These are phyloP conservation scores for Aspergillus sp. DNA, from an alignment of 2,329 filamentous ascomycete species.

Conservation along the genomic window DNA sequence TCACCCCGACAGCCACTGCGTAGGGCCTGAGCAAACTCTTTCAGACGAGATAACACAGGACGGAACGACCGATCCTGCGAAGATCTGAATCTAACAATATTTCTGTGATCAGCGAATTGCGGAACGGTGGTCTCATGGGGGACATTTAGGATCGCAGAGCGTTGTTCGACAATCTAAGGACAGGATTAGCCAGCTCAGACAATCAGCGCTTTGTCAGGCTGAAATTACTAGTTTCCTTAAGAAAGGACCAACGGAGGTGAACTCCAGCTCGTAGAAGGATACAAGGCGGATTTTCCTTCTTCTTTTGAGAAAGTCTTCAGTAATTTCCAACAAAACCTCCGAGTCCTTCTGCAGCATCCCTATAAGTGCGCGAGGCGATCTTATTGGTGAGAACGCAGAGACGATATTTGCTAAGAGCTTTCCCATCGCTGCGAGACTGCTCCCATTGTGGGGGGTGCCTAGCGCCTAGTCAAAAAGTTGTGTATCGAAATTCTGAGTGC, in stretches of 20 bases:
- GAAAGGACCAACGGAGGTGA: constrained; percentile 6
- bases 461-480: background rate
- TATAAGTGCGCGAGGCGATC: constrained; percentile 4
- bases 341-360: constrained; percentile 7
- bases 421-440: constrained; percentile 6
- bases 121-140: constrained; percentile 3
- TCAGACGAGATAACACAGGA: constrained; percentile 5
- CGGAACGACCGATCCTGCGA: constrained; percentile 4
- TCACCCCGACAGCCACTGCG: background rate
- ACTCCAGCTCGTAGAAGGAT: constrained; percentile 11
- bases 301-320: constrained; percentile 9
- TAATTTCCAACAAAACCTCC: constrained; percentile 9
- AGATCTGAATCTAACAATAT: constrained; percentile 10
- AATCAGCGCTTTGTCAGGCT: background rate
- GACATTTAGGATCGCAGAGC: constrained; percentile 5
- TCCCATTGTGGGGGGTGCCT: constrained; percentile 8
- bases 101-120: constrained; percentile 9
- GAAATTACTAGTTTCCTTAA: constrained; percentile 4
- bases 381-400: constrained; percentile 2
- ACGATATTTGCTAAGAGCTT: constrained; percentile 9
- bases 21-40: constrained; percentile 1
- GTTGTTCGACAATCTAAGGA: constrained; percentile 7
- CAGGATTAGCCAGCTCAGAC: background rate
- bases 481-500: background rate
- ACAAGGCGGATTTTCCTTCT: constrained; percentile 2